Conservation (phyloP, 768 basidiomycete genomes). For the Boletus rex-veris region DNA sequence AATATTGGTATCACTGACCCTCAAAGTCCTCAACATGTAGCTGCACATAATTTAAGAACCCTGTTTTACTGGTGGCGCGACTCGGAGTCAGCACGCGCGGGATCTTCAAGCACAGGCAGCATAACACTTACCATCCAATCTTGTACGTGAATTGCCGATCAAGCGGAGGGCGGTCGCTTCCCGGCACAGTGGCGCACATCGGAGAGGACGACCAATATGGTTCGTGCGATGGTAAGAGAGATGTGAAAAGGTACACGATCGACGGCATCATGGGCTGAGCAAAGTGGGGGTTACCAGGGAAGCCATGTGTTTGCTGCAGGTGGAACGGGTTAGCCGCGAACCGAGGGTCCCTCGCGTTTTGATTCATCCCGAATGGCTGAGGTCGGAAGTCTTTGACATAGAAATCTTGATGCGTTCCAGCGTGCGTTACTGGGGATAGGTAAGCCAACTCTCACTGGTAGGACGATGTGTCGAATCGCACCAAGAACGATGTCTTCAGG, state of each 20-base stretch:
- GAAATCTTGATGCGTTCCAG: constrained; percentile 41
- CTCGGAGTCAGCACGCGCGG: constrained; percentile 7
- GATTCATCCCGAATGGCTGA: constrained; percentile 15
- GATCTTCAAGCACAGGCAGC: not conserved
- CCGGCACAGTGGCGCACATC: constrained; percentile 17
- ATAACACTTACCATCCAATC: constrained; percentile 28
- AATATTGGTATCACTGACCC: not conserved
- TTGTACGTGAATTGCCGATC: constrained; percentile 28
- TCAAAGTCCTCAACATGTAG: constrained; percentile 37
- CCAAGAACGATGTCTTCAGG: constrained; percentile 43
- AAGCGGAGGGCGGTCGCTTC: constrained; percentile 18
- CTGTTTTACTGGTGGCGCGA: constrained; percentile 27
- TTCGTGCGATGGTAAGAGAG: constrained; percentile 28
- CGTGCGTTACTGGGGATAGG: constrained; percentile 35
- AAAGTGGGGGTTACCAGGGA: constrained; percentile 10
- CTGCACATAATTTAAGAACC: constrained; percentile 39
- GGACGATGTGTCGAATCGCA: constrained; percentile 15
- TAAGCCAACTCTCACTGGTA: not conserved
- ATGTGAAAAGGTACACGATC: constrained; percentile 44
- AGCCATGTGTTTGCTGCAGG: constrained; percentile 15
- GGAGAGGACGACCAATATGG: constrained; percentile 42
- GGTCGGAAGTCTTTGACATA: constrained; percentile 35
- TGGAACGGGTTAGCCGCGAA: constrained; percentile 9
- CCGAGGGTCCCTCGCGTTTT: constrained; percentile 2
- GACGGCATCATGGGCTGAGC: constrained; percentile 32